Conservation (phyloP, 1,284 basidiomycete species). For the Mycena citricolor region DNA sequence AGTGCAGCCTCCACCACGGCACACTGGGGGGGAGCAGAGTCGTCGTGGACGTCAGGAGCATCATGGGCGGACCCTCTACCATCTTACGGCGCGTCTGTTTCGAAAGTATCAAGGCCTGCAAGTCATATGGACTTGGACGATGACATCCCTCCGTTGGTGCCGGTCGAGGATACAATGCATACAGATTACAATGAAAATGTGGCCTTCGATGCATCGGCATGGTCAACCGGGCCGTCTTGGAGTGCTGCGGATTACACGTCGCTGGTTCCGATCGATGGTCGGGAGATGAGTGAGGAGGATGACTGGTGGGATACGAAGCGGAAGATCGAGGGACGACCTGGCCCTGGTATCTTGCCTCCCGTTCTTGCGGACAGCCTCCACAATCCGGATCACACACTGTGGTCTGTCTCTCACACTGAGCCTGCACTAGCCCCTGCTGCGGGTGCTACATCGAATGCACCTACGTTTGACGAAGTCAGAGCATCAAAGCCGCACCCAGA, state of each 20-base stretch:
- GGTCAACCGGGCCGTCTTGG: too few species aligned
- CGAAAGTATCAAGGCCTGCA: too few species aligned
- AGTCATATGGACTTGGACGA: conserved; percentile 29
- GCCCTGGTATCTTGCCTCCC: conserved; percentile 66
- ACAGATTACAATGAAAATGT: too few species aligned
- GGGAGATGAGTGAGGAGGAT: conserved; percentile 55
- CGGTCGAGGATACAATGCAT: too few species aligned
- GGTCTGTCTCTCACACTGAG: conserved; percentile 51
- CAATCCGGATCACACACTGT: conserved; percentile 67
- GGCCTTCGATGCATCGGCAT: too few species aligned
- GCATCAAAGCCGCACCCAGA: conserved; percentile 74
- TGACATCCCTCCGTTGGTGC: conserved; percentile 26
- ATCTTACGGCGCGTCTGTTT: conserved; percentile 28
- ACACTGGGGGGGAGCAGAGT: too few species aligned
- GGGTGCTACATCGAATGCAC: conserved; percentile 23
- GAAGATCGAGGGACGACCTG: conserved; percentile 50
- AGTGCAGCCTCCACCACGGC: too few species aligned
- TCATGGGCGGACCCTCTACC: conserved; percentile 34
- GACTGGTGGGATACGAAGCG: conserved; percentile 65
- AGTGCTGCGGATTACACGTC: too few species aligned
- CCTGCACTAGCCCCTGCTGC: conserved; percentile 26
- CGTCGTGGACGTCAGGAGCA: too few species aligned
- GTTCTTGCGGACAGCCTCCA: conserved; percentile 64
- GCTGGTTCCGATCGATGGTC: conserved; percentile 49
- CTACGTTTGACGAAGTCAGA: conserved; percentile 55